A percentile compares a stretch with the other conserved stretches of the same genome.
phyloP scores from a whole-genome alignment of 2,329 filamentous ascomycete species.

The Hysterium pulicare region DNA sequence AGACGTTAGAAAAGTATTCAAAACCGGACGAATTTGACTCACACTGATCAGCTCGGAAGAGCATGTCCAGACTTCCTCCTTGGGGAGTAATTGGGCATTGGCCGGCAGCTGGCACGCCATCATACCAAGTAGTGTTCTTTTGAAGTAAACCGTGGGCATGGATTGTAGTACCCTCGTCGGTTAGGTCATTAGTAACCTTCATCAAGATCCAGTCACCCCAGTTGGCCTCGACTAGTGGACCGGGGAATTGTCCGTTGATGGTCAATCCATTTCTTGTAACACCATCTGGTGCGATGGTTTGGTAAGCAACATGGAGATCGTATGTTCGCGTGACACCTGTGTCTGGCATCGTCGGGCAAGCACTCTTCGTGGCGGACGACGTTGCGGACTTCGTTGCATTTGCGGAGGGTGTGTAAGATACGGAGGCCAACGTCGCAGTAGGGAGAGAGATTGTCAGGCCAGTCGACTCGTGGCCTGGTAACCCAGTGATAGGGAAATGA shows the following conservation, averaged over 20 bases:
- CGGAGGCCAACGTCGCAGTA: slow-evolving; percentile 2
- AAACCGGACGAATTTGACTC: too few relatives aligned
- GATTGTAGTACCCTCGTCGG: slow-evolving; percentile 32
- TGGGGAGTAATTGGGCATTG: slow-evolving; percentile 35
- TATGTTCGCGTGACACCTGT: slow-evolving; percentile 32
- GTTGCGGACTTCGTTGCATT: slow-evolving; percentile 9
- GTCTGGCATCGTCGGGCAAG: slow-evolving; percentile 26
- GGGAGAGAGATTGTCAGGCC: slow-evolving; percentile 6
- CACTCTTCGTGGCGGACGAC: slow-evolving; percentile 8
- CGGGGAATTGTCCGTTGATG: slow-evolving; percentile 31
- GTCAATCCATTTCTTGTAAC: slow-evolving; percentile 24
- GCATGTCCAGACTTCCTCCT: slow-evolving; percentile 26
- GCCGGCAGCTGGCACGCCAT: slow-evolving; percentile 33
- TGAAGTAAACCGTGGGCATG: slow-evolving; percentile 36
- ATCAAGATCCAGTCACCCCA: slow-evolving; percentile 20
- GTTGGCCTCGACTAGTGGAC: slow-evolving; percentile 31
- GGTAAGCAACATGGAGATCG: slow-evolving; percentile 23
- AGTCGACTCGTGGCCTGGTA: slow-evolving; percentile 8
- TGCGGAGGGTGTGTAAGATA: not conserved
- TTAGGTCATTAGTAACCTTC: slow-evolving; percentile 27
- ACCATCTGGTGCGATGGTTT: slow-evolving; percentile 29
- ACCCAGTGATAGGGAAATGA: slow-evolving; percentile 18
- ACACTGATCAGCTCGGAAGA: slow-evolving; percentile 30
- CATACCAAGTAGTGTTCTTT: slow-evolving; percentile 31
- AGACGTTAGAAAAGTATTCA: too few relatives aligned